Conservation (phyloP, 192 early-diverging fungal species). For the Coemansia sp. region DNA sequence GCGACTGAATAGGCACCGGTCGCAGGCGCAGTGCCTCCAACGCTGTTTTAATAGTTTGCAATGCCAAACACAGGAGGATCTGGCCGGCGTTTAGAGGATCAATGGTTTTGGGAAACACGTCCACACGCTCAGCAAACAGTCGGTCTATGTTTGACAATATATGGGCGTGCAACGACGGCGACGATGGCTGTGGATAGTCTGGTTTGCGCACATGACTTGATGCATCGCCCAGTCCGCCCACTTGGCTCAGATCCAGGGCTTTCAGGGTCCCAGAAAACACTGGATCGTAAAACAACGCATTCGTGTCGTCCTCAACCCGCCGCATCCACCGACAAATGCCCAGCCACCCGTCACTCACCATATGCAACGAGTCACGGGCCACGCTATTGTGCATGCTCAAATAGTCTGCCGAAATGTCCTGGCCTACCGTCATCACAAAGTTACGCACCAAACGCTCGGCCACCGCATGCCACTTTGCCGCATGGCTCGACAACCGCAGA, state of each 20-base stretch:
- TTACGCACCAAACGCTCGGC: slow-evolving; percentile 36
- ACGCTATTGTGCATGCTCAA: slow-evolving; percentile 7
- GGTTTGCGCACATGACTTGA: neutral
- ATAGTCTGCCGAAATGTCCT: slow-evolving; percentile 46
- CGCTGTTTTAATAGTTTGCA: slow-evolving; percentile 49
- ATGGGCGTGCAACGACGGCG: slow-evolving; percentile 26
- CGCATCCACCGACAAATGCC: slow-evolving; percentile 45
- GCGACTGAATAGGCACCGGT: slow-evolving; percentile 12
- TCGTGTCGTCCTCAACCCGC: slow-evolving; percentile 50
- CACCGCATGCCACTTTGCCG: slow-evolving; percentile 40
- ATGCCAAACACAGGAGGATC: slow-evolving; percentile 38
- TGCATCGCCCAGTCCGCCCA: neutral
- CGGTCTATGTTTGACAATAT: slow-evolving; percentile 54
- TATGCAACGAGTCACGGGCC: neutral
- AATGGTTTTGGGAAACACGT: slow-evolving; percentile 38
- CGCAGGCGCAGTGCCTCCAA: slow-evolving; percentile 30
- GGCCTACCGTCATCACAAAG: slow-evolving; percentile 52
- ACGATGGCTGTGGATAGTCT: neutral
- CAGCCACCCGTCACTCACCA: slow-evolving; percentile 45
- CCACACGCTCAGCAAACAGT: slow-evolving; percentile 54
- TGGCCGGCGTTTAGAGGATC: slow-evolving; percentile 30
- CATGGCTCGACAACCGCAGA: slow-evolving; percentile 13
- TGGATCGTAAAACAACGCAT: slow-evolving; percentile 47
- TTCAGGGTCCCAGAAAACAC: slow-evolving; percentile 38
- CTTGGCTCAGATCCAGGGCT: slow-evolving; percentile 12